Evolutionary conservation across 495 filamentous ascomycete species (phyloP), one percentile per base, ranked within the genome.

Genomic region (Hypoxylon fuscum): DNA sequence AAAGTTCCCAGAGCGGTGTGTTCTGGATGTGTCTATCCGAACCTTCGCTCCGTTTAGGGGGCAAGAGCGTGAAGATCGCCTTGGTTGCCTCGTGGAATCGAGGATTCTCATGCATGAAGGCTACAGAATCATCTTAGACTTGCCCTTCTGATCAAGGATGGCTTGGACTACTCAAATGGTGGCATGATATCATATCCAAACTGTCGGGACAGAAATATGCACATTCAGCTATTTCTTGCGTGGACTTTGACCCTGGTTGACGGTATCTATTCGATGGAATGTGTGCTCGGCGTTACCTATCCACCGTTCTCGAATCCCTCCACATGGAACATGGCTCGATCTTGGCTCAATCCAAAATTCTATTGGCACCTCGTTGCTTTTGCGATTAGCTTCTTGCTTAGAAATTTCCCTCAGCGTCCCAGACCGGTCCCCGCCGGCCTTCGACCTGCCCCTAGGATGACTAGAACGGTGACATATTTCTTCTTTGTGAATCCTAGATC

Each of bases 151-250:
- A 61, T 43, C 18, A 7, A 29, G 53, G 12, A 47, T 35, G 12
- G 17, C 47, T 50, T 15, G n/a, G n/a, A n/a, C n/a, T n/a, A n/a
- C n/a, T n/a, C n/a, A n/a, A n/a, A n/a, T n/a, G n/a, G n/a, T n/a
- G 20, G 35, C 5, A 63, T 64, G 64, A 68, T 55, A 58, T 70
- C 64, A 68, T 59, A 59, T 44, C 64, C 64, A 62, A 18, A 12
- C 40, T 38, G 55, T 55, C 61, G 64, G 64, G 46, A 17, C 47
- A 11, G 8, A 38, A 58, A 59, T 40, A 17, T 63, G 55, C 32
- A 55, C 49, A 53, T 54, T 58, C 41, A 40, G 21, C 42, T 23
- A 17, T 22, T 31, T 41, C 32, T 38, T 23, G 27, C 35, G n/a
- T 35, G 18, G n/a, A 14, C 14, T 48, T 44, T 10, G 55, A n/a